Percentiles rank a stretch among this genome's conserved stretches.
Evolutionary conservation across 1,284 basidiomycete species (phyloP).

Genomic region (Ganoderma meredithae): DNA sequence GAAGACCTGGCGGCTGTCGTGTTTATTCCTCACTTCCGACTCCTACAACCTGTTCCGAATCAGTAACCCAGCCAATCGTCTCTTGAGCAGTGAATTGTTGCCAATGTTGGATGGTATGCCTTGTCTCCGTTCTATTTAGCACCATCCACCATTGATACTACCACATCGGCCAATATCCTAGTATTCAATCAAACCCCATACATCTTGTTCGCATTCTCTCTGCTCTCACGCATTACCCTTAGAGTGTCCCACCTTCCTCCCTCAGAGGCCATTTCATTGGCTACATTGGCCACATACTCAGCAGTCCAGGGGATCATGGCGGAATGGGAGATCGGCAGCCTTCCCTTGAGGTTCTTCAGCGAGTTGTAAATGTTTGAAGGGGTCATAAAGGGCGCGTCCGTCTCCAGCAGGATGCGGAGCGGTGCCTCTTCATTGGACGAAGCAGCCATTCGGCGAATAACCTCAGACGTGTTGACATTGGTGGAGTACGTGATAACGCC

Average conservation of each 20-base stretch:
- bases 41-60: not conserved
- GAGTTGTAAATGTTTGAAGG: conserved; percentile 75
- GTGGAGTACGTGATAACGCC: conserved; percentile 82
- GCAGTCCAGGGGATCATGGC: conserved; percentile 88
- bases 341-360: conserved; percentile 58
- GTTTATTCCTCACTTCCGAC: not conserved
- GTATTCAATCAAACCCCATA: conserved; percentile 60
- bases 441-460: conserved; percentile 60
- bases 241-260: conserved; percentile 56
- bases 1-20: not conserved
- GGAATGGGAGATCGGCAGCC: conserved; percentile 75
- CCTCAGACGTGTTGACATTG: conserved; percentile 70
- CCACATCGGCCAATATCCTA: not conserved
- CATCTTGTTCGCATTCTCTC: conserved; percentile 67
- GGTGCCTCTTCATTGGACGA: conserved; percentile 31
- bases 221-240: conserved; percentile 65
- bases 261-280: conserved; percentile 44
- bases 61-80: not conserved
- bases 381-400: conserved; percentile 86
- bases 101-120: not conserved
- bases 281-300: conserved; percentile 67
- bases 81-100: not conserved
- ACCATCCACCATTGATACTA: not conserved
- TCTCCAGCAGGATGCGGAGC: conserved; percentile 78
- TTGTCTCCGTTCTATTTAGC: not conserved